A percentile compares a stretch with the other conserved stretches of the same genome.
Conservation (phyloP, 176 grass and related monocot genomes). For the Cenchrus purpureus region DNA sequence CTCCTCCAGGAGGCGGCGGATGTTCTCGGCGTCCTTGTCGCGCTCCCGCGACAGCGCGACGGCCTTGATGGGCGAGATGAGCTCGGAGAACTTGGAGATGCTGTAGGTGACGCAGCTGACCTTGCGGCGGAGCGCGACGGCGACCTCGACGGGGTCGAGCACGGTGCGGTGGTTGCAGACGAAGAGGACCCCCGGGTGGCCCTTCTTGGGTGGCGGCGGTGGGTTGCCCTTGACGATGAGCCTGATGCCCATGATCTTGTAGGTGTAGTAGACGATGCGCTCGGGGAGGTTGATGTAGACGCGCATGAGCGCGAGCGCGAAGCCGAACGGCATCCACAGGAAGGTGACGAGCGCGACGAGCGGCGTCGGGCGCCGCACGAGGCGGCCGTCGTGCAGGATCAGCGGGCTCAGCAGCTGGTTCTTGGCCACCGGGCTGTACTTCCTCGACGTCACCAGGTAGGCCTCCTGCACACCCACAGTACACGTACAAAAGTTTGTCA, state of each 20-base stretch:
- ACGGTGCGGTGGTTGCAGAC: conserved; percentile 97
- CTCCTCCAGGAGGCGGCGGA: conserved; percentile 78
- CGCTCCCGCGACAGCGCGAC: conserved; percentile 82
- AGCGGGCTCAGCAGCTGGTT: conserved; percentile 73
- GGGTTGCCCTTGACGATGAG: conserved; percentile 78
- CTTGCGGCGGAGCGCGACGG: conserved; percentile 88
- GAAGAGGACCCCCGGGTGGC: conserved; percentile 84
- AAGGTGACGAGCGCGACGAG: conserved; percentile 86
- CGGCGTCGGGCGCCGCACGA: conserved; percentile 79
- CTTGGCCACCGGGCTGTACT: conserved; percentile 65
- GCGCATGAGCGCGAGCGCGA: conserved; percentile 76
- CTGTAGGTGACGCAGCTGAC: conserved; percentile 98
- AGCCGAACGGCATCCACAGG: conserved; percentile 94
- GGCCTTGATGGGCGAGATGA: conserved; percentile 94
- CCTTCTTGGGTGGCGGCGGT: conserved; percentile 76
- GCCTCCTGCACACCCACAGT: conserved; percentile 50
- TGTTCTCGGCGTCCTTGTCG: conserved; percentile 84
- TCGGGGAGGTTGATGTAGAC: conserved; percentile 93
- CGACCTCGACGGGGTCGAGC: conserved; percentile 79
- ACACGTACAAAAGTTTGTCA: neutral
- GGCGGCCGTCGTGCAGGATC: conserved; percentile 88
- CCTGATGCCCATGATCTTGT: conserved; percentile 92
- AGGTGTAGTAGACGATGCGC: conserved; percentile 89
- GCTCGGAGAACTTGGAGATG: conserved; percentile 96
- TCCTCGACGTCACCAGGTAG: conserved; percentile 65